phyloP scores from a whole-genome alignment of 2,329 filamentous ascomycete genomes.

The Cephalotrichum gorgonifer region DNA sequence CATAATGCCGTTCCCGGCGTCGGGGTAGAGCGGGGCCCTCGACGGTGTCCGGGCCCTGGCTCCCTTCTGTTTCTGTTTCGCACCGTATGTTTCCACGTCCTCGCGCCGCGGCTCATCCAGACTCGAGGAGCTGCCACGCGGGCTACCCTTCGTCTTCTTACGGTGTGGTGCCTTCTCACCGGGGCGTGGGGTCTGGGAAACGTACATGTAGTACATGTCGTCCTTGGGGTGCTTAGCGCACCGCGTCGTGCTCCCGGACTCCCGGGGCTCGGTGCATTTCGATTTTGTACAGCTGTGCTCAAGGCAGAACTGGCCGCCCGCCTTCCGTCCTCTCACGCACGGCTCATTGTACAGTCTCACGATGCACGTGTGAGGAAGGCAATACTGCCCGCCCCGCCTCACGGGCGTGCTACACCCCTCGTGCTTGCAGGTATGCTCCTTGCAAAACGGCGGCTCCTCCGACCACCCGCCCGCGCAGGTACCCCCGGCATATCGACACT shows the following conservation, averaged over 20 bases:
- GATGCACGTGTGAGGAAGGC: not conserved
- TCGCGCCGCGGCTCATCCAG: not conserved
- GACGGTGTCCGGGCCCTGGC: not conserved
- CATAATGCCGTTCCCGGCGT: not conserved
- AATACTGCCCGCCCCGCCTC: not conserved
- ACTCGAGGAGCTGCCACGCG: not conserved
- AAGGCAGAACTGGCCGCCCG: not conserved
- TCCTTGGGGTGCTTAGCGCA: not conserved
- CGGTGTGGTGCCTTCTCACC: not conserved
- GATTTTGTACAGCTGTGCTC: not conserved
- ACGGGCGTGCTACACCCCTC: not conserved
- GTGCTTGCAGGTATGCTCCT: not conserved
- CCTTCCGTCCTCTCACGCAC: not conserved
- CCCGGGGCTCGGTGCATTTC: not conserved
- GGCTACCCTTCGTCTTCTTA: not conserved
- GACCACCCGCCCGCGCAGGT: not conserved
- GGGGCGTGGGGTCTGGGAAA: not conserved
- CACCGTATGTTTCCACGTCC: not conserved
- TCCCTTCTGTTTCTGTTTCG: not conserved
- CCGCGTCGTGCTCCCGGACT: not conserved
- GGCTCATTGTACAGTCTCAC: not conserved
- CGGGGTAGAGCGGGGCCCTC: not conserved
- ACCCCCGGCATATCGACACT: conserved; percentile 1
- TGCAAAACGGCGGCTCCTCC: not conserved
- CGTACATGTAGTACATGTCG: conserved; percentile 1